These are phyloP conservation scores for Ophiostoma quercus DNA, from an alignment of 2,329 filamentous ascomycete species.

Conservation along the genomic window DNA sequence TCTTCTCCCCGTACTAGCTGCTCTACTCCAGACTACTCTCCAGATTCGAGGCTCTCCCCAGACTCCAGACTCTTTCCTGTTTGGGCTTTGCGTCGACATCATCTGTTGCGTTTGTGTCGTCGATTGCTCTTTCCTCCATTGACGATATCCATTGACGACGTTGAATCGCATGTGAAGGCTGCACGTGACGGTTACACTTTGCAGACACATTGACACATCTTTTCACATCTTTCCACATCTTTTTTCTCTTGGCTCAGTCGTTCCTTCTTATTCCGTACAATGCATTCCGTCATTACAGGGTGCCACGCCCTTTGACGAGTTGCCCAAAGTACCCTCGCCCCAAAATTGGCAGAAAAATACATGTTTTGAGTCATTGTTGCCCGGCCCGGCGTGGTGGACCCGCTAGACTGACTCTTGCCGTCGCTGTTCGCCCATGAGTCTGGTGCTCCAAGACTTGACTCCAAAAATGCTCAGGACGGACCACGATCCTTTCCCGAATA, in stretches of 20 bases:
- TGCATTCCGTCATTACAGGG: background rate
- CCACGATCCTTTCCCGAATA: slow-evolving; percentile 22
- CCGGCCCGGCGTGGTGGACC: background rate
- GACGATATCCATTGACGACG: background rate
- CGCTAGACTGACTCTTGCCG: slow-evolving; percentile 9
- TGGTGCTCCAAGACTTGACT: slow-evolving; percentile 8
- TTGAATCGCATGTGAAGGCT: background rate
- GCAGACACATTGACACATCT: background rate
- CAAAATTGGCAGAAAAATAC: background rate
- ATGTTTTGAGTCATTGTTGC: background rate
- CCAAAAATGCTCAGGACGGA: background rate
- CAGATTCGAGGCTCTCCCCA: background rate
- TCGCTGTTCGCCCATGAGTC: background rate
- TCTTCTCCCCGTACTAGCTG: background rate
- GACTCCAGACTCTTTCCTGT: background rate
- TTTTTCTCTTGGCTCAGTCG: background rate
- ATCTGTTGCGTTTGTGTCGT: background rate
- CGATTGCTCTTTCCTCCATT: background rate
- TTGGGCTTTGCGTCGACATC: background rate
- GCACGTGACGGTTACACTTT: background rate
- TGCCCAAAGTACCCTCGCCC: background rate
- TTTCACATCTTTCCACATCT: background rate
- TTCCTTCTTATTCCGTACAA: slow-evolving; percentile 1
- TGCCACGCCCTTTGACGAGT: background rate
- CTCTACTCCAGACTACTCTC: background rate